Evolutionary conservation across 805 yeast species (phyloP).

Genomic region (Candida hispaniensis): DNA sequence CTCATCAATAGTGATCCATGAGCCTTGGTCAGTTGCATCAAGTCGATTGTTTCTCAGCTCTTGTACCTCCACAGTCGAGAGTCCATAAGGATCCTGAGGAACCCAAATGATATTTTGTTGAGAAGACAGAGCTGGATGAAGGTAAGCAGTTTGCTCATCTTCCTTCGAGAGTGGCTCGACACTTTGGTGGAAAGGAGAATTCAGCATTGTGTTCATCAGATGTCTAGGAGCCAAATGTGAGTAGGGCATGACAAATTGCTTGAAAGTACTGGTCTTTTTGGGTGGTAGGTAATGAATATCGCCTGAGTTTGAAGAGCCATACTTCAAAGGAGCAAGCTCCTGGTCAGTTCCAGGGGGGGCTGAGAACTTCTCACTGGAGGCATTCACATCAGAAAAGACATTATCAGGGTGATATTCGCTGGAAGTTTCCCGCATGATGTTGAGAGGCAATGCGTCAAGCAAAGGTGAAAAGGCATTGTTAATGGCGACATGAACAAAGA

Average conservation of each 20-base stretch:
- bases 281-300: constrained; percentile 12
- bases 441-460: constrained; percentile 32
- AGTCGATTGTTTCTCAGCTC: constrained; percentile 43
- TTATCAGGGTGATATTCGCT: constrained; percentile 8
- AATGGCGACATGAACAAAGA: constrained; percentile 56
- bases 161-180: constrained; percentile 28
- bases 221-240: constrained; percentile 35
- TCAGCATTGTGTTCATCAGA: constrained; percentile 23
- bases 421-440: constrained; percentile 22
- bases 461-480: constrained; percentile 56
- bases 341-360: constrained; percentile 3
- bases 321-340: constrained; percentile 1
- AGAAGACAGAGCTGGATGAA: constrained; percentile 62
- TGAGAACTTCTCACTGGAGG: constrained; percentile 1
- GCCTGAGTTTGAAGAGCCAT: constrained; percentile 3
- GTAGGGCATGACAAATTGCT: constrained; percentile 47
- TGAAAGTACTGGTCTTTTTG: constrained; percentile 23
- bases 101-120: constrained; percentile 78
- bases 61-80: constrained; percentile 50
- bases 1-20: constrained; percentile 39
- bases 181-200: constrained; percentile 26
- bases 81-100: constrained; percentile 81
- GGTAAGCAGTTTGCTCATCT: constrained; percentile 55
- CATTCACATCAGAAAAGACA: constrained; percentile 12
- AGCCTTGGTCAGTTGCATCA: constrained; percentile 55